Conservation (phyloP, 169 alveolate species). For the Eimeria praecox region DNA sequence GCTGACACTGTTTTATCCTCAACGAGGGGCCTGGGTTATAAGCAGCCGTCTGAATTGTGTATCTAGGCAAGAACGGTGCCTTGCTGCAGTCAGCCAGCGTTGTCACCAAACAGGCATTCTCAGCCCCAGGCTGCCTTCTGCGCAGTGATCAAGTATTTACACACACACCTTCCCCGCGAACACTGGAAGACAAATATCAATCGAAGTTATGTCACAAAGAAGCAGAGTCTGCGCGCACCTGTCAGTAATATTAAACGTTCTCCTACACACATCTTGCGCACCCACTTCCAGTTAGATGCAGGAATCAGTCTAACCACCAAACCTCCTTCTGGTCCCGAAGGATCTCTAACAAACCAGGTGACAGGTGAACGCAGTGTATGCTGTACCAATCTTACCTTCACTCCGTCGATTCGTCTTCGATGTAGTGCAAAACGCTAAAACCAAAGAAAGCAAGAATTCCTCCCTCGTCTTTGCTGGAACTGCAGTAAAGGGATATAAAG, state of each 20-base stretch:
- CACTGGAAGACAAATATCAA: background rate
- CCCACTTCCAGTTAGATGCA: no score
- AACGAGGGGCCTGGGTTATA: background rate
- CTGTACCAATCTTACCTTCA: no score
- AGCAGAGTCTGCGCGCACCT: background rate
- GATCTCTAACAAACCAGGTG: no score
- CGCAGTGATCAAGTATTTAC: background rate
- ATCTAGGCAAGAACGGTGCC: background rate
- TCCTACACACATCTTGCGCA: no score
- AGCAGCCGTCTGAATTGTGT: background rate
- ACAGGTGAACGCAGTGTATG: no score
- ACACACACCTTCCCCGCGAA: no score
- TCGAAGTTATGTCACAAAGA: background rate
- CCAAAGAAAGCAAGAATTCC: no score
- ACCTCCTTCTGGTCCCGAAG: no score
- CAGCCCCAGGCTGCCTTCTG: background rate
- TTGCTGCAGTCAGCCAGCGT: background rate
- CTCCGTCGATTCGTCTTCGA: no score
- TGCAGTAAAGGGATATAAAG: no score
- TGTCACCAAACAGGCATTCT: background rate
- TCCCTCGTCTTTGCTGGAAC: background rate
- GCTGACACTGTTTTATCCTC: background rate
- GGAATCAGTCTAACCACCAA: no score
- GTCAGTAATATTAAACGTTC: background rate
- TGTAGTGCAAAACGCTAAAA: no score